Evolutionary conservation across 371 early-diverging fungal species (phyloP).

Genomic region (Mucor sp.): DNA sequence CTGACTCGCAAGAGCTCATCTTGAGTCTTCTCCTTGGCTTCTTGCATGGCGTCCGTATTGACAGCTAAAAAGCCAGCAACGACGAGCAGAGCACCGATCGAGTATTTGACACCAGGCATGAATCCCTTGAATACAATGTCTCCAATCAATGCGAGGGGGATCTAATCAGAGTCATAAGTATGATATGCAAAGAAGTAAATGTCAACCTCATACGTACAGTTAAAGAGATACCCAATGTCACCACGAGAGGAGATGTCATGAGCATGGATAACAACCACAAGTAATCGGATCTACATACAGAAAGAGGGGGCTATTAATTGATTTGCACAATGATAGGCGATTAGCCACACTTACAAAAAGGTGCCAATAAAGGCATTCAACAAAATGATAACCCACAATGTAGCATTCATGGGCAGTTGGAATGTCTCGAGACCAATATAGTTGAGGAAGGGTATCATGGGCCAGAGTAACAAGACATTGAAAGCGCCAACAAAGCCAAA

Average conservation of each 20-base stretch:
- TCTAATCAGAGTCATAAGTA: constrained; percentile 17
- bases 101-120: constrained; percentile 53
- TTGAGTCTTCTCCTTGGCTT: constrained; percentile 11
- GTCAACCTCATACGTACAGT: constrained; percentile 39
- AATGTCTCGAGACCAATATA: constrained; percentile 66
- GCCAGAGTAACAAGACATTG: constrained; percentile 68
- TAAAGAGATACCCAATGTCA: constrained; percentile 74
- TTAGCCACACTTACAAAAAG: constrained; percentile 47
- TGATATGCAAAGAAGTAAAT: not conserved
- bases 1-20: not conserved
- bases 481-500: constrained; percentile 82
- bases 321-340: not conserved
- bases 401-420: constrained; percentile 52
- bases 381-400: constrained; percentile 59
- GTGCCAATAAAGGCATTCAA: constrained; percentile 79
- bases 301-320: not conserved
- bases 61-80: constrained; percentile 65
- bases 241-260: constrained; percentile 77
- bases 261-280: constrained; percentile 77
- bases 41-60: constrained; percentile 42
- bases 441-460: constrained; percentile 62
- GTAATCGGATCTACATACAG: constrained; percentile 60
- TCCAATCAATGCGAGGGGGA: constrained; percentile 72
- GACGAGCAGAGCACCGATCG: constrained; percentile 65
- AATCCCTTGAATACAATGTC: constrained; percentile 66